Percentiles rank a stretch among this genome's conserved stretches.
Evolutionary conservation across 306 rosid species (phyloP).

Genomic region (Clitoria ternatea): DNA sequence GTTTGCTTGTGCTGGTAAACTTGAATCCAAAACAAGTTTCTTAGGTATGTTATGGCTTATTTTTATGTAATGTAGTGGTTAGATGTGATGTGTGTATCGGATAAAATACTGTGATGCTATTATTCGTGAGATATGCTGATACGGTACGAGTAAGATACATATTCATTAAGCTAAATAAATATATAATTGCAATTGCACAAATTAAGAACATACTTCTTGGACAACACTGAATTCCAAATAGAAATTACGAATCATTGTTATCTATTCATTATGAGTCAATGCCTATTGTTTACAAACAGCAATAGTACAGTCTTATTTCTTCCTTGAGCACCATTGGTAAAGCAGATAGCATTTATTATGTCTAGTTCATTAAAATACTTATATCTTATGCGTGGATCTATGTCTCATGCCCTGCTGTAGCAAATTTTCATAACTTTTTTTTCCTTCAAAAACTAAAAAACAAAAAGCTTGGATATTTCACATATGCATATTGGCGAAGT

Average conservation of each 20-base stretch:
- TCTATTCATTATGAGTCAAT: neutral
- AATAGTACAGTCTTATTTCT: neutral
- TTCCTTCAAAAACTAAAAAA: neutral
- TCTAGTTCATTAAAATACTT: neutral
- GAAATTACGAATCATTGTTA: neutral
- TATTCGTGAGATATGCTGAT: neutral
- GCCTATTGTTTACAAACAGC: neutral
- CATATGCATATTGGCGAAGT: neutral
- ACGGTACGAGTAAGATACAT: neutral
- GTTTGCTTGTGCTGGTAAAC: conserved; percentile 4
- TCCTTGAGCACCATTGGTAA: neutral
- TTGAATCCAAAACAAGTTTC: conserved; percentile 4
- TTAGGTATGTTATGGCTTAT: neutral
- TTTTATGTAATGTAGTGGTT: neutral
- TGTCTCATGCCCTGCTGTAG: neutral
- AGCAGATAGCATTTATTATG: neutral
- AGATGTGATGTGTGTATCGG: no score
- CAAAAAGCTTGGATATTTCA: neutral
- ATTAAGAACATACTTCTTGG: neutral
- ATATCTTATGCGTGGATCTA: neutral
- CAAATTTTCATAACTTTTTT: neutral
- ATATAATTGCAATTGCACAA: neutral
- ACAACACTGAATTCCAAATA: neutral
- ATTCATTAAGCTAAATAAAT: neutral
- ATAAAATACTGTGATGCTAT: no score